Base-by-base conservation (phyloP, 768 basidiomycete species). In the Pholiota molesta region DNA sequence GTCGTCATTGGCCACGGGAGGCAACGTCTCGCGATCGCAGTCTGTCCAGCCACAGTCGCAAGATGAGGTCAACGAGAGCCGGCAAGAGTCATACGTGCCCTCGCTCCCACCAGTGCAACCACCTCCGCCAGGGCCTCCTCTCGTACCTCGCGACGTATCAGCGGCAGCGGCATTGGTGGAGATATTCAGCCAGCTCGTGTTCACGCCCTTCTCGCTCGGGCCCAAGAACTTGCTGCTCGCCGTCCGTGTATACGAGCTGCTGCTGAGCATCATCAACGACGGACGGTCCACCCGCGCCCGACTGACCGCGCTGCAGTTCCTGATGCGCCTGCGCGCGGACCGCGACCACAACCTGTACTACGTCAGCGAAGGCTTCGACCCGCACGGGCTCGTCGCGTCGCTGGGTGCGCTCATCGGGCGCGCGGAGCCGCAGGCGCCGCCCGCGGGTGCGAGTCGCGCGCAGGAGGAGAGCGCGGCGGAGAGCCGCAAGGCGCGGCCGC, bases 271-370 rank as follows among this genome's bases (percentile, higher is more conserved):
- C 14, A 69, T 83, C 4, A 68, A 74, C 0, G 71, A 77, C 21
- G 81, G 83, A 2, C 80, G 77, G 63, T 86, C 86, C 9, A 67
- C 85, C 0, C 79, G 84, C 42, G 89, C 90, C 0, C 80, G 93
- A 23, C 71, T 99, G 17, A 78, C 86, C 13, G 81, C 90, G 4
- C 78, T 99, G 19, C 93, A 95, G 70, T 97, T 97, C 79, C 72
- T 97, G 65, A 87, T 95, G 79, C 87, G 94, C 14, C 78, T 99
- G 19, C 83, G 97, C 59, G 95, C 92, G 0, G 96, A 97, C 71
- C 86, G 92, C 0, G 91, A 95, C 66, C 97, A 99, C 69, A 82
- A 89, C 11, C 69, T 99, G 42, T 97, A 89, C 72, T 89, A 90
- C 59, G 81, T 84, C 19, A 76, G 81, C 47, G 74, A 73, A 16